A percentile compares a stretch with the other conserved stretches of the same genome.
Conservation (phyloP, 129 eudicot species). For the Centrapalus pauciflorus region DNA sequence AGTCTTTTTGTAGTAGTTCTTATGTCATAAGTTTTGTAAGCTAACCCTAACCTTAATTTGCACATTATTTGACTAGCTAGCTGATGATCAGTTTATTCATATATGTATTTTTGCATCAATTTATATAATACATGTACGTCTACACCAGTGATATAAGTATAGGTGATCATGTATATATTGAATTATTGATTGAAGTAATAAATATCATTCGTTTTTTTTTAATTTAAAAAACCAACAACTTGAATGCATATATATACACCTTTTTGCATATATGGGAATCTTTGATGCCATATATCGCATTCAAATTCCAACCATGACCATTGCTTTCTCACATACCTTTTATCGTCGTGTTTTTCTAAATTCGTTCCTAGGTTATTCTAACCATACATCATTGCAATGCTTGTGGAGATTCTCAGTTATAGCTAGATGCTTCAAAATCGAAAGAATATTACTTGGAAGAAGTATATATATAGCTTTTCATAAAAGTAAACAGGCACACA, state of each 20-base stretch:
- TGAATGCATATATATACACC: background rate
- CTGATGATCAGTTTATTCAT: too few relatives aligned
- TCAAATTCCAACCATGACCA: background rate
- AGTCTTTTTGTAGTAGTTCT: too few relatives aligned
- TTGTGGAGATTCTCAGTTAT: background rate
- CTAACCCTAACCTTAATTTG: too few relatives aligned
- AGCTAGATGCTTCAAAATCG: background rate
- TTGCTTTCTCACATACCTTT: background rate
- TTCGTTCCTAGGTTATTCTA: background rate
- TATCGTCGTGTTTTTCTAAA: background rate
- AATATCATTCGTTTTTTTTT: background rate
- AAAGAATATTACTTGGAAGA: background rate
- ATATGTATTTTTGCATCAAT: too few relatives aligned
- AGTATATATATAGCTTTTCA: background rate
- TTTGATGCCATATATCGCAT: background rate
- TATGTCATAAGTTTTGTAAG: too few relatives aligned
- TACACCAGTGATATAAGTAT: too few relatives aligned
- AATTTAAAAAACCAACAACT: background rate
- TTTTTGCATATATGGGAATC: background rate
- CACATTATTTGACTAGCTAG: too few relatives aligned
- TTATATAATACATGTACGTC: too few relatives aligned
- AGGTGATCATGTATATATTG: too few relatives aligned
- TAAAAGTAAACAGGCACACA: background rate
- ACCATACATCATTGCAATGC: background rate
- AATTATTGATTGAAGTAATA: background rate